phyloP scores from a whole-genome alignment of 208 protist species.

The Leishmania martiniquensis region DNA sequence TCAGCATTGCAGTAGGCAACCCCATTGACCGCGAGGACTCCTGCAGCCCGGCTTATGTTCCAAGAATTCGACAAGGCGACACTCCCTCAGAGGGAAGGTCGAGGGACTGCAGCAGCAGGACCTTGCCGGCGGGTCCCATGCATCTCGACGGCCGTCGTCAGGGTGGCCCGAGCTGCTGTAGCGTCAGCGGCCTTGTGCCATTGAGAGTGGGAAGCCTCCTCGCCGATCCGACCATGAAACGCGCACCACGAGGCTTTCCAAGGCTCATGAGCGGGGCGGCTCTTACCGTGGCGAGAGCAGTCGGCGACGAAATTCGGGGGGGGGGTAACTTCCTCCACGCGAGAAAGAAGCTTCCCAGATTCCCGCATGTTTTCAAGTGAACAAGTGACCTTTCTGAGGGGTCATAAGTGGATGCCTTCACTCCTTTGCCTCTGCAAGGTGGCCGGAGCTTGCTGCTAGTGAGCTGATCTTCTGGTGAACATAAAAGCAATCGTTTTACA shows the following conservation, averaged over 20 bases:
- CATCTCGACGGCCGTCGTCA: background rate
- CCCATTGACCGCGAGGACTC: background rate
- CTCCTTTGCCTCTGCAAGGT: background rate
- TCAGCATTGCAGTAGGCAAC: background rate
- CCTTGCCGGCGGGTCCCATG: background rate
- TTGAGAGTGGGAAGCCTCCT: background rate
- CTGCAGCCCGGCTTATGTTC: background rate
- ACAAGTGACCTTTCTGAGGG: background rate
- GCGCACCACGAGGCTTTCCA: background rate
- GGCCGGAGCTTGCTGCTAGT: background rate
- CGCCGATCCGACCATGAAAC: background rate
- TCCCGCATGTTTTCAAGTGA: background rate
- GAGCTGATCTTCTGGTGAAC: background rate
- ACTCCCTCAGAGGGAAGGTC: too few species aligned
- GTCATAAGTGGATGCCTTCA: background rate
- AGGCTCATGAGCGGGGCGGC: background rate
- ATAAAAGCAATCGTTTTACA: background rate
- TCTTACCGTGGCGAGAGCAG: background rate
- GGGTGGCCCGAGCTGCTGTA: background rate
- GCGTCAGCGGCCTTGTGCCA: background rate
- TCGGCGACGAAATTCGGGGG: background rate
- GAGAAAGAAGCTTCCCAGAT: background rate
- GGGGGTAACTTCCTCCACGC: conserved; percentile 7
- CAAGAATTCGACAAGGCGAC: background rate
- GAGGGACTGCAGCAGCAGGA: too few species aligned